phyloP scores from a whole-genome alignment of 2,329 filamentous ascomycete species.

The Sclerotinia borealis region DNA sequence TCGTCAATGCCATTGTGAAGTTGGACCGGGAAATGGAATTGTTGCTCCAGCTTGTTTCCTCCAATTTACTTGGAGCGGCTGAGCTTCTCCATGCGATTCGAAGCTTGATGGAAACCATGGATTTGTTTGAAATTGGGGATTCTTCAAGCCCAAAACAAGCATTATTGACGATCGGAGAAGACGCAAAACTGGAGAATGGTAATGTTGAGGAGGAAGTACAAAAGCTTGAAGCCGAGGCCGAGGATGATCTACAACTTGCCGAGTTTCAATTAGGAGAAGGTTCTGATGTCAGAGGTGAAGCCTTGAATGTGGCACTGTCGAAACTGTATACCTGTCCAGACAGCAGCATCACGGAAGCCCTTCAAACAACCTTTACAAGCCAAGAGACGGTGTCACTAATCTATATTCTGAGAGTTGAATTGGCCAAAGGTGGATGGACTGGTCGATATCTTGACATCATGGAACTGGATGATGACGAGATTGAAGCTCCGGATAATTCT shows the following conservation, averaged over 20 bases:
- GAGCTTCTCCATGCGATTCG: slow-evolving; percentile 64
- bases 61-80: slow-evolving; percentile 57
- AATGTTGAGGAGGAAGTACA: slow-evolving; percentile 37
- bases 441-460: slow-evolving; percentile 57
- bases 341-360: slow-evolving; percentile 51
- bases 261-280: slow-evolving; percentile 62
- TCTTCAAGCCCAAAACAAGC: slow-evolving; percentile 20
- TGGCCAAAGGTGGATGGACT: slow-evolving; percentile 71
- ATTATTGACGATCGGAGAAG: slow-evolving; percentile 27
- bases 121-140: slow-evolving; percentile 37
- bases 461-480: slow-evolving; percentile 40
- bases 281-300: slow-evolving; percentile 54
- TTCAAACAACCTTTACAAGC: slow-evolving; percentile 58
- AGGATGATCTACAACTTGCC: slow-evolving; percentile 61
- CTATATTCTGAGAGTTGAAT: slow-evolving; percentile 64
- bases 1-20: slow-evolving; percentile 56
- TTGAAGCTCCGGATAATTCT: slow-evolving; percentile 56
- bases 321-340: slow-evolving; percentile 63
- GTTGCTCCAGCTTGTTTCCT: slow-evolving; percentile 58
- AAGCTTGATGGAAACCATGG: slow-evolving; percentile 63
- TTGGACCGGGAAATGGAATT: slow-evolving; percentile 65
- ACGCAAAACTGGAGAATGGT: slow-evolving; percentile 10
- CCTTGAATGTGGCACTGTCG: slow-evolving; percentile 61
- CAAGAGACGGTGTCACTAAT: slow-evolving; percentile 67
- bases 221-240: slow-evolving; percentile 52